A percentile compares a stretch with the other conserved stretches of the same genome.
Conservation (phyloP, 305 asterid genomes). For the Solanum aculeatissimum region DNA sequence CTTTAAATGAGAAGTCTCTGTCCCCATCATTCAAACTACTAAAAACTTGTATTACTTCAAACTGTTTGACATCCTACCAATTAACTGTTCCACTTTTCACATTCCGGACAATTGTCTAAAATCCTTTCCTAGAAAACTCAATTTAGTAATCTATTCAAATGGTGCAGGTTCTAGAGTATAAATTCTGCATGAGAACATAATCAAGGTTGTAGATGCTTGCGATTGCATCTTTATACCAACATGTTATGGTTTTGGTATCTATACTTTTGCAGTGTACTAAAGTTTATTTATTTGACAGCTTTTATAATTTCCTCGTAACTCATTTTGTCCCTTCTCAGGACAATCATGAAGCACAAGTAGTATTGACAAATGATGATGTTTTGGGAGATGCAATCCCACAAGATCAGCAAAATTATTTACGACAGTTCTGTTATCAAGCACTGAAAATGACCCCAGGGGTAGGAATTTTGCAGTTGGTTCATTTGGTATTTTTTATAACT, state of each 20-base stretch:
- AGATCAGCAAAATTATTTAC: conserved; percentile 60
- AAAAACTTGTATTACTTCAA: neutral
- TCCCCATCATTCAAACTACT: neutral
- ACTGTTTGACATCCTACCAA: neutral
- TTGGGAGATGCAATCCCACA: conserved; percentile 79
- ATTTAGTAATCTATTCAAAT: neutral
- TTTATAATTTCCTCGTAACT: neutral
- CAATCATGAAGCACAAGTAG: conserved; percentile 38
- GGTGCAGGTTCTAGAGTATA: neutral
- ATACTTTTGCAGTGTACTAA: neutral
- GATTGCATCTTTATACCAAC: neutral
- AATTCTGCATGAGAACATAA: neutral
- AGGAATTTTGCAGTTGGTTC: neutral
- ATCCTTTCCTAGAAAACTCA: neutral
- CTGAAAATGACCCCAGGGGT: conserved; percentile 75
- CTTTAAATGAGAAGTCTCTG: neutral
- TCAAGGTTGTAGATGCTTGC: neutral
- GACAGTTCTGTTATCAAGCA: conserved; percentile 67
- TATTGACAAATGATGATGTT: conserved; percentile 74
- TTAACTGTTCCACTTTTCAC: neutral
- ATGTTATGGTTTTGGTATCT: neutral
- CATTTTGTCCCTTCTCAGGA: conserved; percentile 42
- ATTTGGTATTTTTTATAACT: neutral
- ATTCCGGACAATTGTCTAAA: neutral
- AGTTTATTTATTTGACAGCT: neutral